These are phyloP conservation scores for Termitomyces titanicus DNA, from an alignment of 768 basidiomycete species.

Conservation along the genomic window DNA sequence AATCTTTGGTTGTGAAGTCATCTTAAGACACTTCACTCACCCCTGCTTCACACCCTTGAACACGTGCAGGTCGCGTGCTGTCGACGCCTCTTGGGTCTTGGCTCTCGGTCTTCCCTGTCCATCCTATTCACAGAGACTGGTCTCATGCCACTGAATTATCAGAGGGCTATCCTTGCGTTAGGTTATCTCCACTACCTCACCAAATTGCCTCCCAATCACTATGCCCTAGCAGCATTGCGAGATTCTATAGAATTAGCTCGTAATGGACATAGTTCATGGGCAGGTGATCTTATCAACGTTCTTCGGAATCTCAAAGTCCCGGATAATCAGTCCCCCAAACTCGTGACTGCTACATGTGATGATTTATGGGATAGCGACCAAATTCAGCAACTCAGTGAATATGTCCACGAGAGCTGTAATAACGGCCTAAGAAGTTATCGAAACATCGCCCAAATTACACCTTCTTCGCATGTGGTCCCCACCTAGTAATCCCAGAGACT, in stretches of 20 bases:
- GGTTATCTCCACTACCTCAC: background rate
- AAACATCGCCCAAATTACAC: too few relatives aligned
- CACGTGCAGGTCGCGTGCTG: slow-evolving; percentile 2
- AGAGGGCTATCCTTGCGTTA: background rate
- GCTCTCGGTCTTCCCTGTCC: background rate
- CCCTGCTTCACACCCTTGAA: background rate
- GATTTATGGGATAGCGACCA: too few relatives aligned
- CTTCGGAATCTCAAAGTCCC: too few relatives aligned
- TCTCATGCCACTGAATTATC: background rate
- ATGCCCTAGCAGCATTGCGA: background rate
- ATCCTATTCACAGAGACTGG: slow-evolving; percentile 9
- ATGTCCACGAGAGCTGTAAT: too few relatives aligned
- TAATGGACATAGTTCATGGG: background rate
- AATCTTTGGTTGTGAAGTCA: too few relatives aligned
- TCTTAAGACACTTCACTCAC: background rate
- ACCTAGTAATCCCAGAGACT: too few relatives aligned
- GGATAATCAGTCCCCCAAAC: too few relatives aligned
- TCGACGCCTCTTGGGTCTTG: slow-evolving; percentile 7
- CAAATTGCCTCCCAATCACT: background rate
- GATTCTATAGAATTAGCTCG: background rate
- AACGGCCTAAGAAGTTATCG: too few relatives aligned
- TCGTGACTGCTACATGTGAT: too few relatives aligned
- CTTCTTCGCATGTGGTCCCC: too few relatives aligned
- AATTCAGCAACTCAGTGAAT: too few relatives aligned
- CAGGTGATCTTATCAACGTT: too few relatives aligned